phyloP scores from a whole-genome alignment of 352 stramenopile species.

The Phytophthora multivora region DNA sequence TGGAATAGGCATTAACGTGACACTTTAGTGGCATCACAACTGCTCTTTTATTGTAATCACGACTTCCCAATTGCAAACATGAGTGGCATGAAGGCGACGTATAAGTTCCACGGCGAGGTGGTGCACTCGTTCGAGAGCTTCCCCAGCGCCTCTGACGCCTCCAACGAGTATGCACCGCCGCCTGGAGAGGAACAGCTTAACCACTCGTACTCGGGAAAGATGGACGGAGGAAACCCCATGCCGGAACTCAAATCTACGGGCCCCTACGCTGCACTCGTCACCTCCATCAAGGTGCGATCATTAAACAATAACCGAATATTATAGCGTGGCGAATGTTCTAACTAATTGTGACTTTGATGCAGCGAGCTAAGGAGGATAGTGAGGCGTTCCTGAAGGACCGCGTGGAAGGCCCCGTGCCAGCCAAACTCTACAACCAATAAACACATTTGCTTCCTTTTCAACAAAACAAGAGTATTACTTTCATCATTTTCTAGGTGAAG shows the following conservation, averaged over 20 bases:
- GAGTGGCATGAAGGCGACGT: conserved; percentile 66
- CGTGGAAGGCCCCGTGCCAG: conserved; percentile 74
- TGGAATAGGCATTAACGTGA: background rate
- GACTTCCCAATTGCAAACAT: conserved; percentile 20
- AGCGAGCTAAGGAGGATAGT: conserved; percentile 84
- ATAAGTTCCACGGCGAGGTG: conserved; percentile 68
- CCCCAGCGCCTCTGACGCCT: conserved; percentile 54
- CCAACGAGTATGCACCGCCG: conserved; percentile 64
- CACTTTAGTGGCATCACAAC: background rate
- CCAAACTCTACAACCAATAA: conserved; percentile 70
- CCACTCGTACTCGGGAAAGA: conserved; percentile 69
- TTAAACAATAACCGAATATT: background rate
- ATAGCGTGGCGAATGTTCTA: background rate
- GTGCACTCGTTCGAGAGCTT: conserved; percentile 78
- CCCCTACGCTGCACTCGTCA: conserved; percentile 73
- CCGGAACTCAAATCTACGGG: conserved; percentile 68
- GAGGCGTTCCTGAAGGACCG: conserved; percentile 83
- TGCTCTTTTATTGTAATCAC: background rate
- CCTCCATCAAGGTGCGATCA: conserved; percentile 66
- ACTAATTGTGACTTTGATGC: background rate
- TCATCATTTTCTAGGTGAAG: conserved; percentile 32
- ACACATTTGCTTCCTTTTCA: conserved; percentile 8
- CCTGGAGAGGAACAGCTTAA: conserved; percentile 52
- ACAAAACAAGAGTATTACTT: conserved; percentile 34
- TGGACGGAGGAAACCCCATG: conserved; percentile 69